phyloP scores from a whole-genome alignment of 1,139 yeast genomes.

The Suhomyces maxii region DNA sequence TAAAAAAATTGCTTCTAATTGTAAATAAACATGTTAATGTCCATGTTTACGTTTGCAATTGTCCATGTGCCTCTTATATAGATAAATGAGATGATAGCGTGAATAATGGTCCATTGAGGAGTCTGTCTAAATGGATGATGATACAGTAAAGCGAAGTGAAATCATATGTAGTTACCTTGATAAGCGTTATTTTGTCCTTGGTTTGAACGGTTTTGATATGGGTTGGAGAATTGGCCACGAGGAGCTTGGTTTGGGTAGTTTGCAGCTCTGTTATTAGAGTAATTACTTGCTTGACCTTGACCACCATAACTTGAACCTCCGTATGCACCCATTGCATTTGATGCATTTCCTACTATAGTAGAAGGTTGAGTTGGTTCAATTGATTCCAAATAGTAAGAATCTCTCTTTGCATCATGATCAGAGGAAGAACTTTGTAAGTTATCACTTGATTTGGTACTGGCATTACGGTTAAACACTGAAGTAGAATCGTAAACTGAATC shows the following conservation, averaged over 20 bases:
- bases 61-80: background rate
- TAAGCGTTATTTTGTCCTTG: slow-evolving; percentile 4
- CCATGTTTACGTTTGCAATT: background rate
- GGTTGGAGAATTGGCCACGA: background rate
- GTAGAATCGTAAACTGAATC: slow-evolving; percentile 40
- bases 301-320: slow-evolving; percentile 13
- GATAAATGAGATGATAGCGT: background rate
- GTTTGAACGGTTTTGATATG: background rate
- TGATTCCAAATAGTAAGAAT: slow-evolving; percentile 31
- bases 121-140: background rate
- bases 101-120: background rate
- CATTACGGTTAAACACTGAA: slow-evolving; percentile 14
- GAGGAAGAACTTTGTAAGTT: slow-evolving; percentile 11
- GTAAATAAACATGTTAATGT: background rate
- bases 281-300: slow-evolving; percentile 2
- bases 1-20: too few relatives aligned
- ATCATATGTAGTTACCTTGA: slow-evolving; percentile 11
- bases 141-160: slow-evolving; percentile 3
- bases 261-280: slow-evolving; percentile 1
- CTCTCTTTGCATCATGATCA: slow-evolving; percentile 25
- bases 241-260: background rate
- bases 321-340: slow-evolving; percentile 32
- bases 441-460: slow-evolving; percentile 8
- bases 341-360: slow-evolving; percentile 46
- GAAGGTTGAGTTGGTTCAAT: slow-evolving; percentile 47